These are phyloP conservation scores for Umbilicus rupestris DNA, from an alignment of 164 flowering plant genomes.

Conservation along the genomic window DNA sequence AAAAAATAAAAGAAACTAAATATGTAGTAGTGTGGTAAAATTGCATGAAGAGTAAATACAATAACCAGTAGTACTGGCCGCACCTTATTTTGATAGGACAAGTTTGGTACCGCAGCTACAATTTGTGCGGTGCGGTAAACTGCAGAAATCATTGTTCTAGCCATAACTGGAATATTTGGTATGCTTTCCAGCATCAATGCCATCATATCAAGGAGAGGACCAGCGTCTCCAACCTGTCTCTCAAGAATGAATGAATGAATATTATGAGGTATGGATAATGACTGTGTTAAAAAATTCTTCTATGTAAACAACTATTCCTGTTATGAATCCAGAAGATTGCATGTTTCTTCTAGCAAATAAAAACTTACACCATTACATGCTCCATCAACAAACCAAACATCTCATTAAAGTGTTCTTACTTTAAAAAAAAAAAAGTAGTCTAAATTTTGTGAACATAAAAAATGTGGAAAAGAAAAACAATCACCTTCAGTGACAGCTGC, in stretches of 20 bases:
- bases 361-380: too few relatives aligned
- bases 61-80: conserved; percentile 4
- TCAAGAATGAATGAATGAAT: background rate
- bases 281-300: background rate
- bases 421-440: too few relatives aligned
- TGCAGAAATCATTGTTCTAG: conserved; percentile 66
- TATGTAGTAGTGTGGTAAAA: background rate
- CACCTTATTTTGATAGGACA: conserved; percentile 80
- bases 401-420: too few relatives aligned
- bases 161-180: conserved; percentile 44
- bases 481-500: conserved; percentile 59
- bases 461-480: background rate
- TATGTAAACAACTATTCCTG: too few relatives aligned
- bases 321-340: too few relatives aligned
- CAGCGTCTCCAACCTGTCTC: conserved; percentile 91
- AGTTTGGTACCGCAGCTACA: conserved; percentile 74
- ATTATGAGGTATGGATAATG: background rate
- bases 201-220: conserved; percentile 85
- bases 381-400: too few relatives aligned
- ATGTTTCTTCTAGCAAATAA: too few relatives aligned
- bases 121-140: conserved; percentile 88
- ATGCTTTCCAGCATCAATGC: conserved; percentile 86
- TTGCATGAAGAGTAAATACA: background rate
- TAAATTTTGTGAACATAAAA: too few relatives aligned
- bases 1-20: background rate